Base-by-base conservation (phyloP, 768 basidiomycete genomes). In the Tricholoma furcatifolium region DNA sequence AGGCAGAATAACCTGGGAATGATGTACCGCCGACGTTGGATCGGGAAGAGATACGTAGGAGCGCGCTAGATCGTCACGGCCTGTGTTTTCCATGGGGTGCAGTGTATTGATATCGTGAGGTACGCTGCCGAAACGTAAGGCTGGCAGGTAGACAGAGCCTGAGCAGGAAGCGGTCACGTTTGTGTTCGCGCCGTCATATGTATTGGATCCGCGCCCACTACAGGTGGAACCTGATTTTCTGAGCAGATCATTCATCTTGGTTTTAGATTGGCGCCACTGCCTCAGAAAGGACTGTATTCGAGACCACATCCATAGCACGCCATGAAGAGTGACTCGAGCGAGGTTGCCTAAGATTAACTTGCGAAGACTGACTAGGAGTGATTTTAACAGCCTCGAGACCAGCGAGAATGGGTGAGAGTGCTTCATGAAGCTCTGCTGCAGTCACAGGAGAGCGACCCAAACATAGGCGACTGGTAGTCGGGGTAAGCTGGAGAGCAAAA, bases 301-400 rank as follows among this genome's bases (percentile, higher is more conserved):
- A 15, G 42, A 51, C 50, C 45, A 54, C 15, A 54, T 45, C 36
- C 51, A 38, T 20, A 43, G 21, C 30, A 54, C 17, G 38, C 31
- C 21, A 18, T 30, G 57, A 18, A 51, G 31, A 31, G 49, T 48
- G 11, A 44, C 31, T 20, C 46, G 38, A 38, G 36, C 47, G 7
- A 50, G n/a, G 21, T 44, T 54, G 11, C 38, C 53, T 21, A 34
- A 23, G n/a, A 54, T 42, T 15, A 51, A 47, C 36, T 53, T 46
- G 40, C 42, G 38, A 20, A 58, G 45, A 48, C 41, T 44, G 6
- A 14, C 15, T 21, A 55, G 43, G 18, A 58, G 41, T 15, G 43
- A 55, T 36, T 18, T 51, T 38, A 50, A 41, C 3, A 51, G 11
- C 27, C 30, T 31, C 12, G 18, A 40, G 30, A 32, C 11, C 34